Base-by-base conservation (phyloP, 1,139 yeast species). In the Sugiyamaella grinbergsii region DNA sequence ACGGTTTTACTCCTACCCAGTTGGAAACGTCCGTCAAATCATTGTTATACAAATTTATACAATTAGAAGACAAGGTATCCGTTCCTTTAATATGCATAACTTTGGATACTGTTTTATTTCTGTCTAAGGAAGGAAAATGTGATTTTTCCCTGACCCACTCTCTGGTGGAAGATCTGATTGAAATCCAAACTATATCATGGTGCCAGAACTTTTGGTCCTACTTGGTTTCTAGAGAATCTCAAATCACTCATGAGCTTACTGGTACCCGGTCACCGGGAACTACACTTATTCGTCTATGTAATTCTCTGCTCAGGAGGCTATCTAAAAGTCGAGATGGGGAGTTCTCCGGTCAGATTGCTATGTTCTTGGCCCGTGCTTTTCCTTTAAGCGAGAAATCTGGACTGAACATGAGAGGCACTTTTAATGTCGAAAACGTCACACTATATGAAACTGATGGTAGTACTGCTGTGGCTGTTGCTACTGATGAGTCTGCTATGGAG, bases 361-460 rank as follows among this genome's bases (percentile, higher is more conserved):
- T 68, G 52, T 71, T 66, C 45, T 59, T 71, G 26, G 68, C 74
- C 2, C 53, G 65, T 11, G 73, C 73, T 4, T 71, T 71, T 50
- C 72, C 74, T 0, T 53, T 70, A 18, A 60, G 63, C 33, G 75
- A 71, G 49, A 66, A 69, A 39, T 67, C 72, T 4, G 74, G 73
- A 3, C 58, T 70, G 18, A 71, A 71, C 46, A 62, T 67, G 16
- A 62, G 71, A 10, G 75, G 75, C 0, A 64, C 64, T 13, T 71
- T 63, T 57, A 67, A 71, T 53, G 57, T 58, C 1, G 74, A 66
- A 18, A 71, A 71, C 52, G 57, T 60, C 11, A 71, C 75, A 1
- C 46, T 52, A 22, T 69, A 68, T 38, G 61, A 60, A 22, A 56
- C 54, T 1, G 31, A 20, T 26, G 10, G 28, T n/a, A 16, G 28